Conservation (phyloP, 2,329 filamentous ascomycete species). For the Penicillium concentricum region DNA sequence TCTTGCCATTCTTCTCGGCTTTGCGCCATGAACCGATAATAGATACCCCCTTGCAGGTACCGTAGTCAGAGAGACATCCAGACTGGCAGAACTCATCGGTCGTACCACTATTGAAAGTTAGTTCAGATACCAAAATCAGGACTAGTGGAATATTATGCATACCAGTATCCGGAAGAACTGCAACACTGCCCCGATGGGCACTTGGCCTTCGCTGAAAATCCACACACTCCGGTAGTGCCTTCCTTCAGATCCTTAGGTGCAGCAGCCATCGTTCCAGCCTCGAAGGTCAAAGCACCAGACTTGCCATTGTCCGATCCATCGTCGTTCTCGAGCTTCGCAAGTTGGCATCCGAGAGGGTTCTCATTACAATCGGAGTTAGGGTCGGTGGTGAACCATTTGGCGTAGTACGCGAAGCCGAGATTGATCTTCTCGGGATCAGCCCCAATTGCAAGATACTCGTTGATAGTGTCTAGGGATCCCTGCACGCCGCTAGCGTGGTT, state of each 20-base stretch:
- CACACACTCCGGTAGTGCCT: constrained; percentile 35
- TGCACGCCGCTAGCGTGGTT: constrained; percentile 65
- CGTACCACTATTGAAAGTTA: constrained; percentile 29
- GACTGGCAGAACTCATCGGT: constrained; percentile 32
- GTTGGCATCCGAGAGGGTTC: constrained; percentile 58
- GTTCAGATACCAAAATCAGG: constrained; percentile 9
- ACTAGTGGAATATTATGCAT: constrained; percentile 1
- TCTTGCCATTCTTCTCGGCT: constrained; percentile 54
- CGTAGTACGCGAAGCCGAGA: constrained; percentile 67
- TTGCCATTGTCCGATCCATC: constrained; percentile 60
- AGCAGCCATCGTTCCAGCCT: constrained; percentile 30
- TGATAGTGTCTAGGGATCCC: constrained; percentile 55
- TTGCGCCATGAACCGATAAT: constrained; percentile 58
- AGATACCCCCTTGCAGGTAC: constrained; percentile 47
- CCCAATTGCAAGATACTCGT: constrained; percentile 60
- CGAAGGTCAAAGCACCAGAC: constrained; percentile 53
- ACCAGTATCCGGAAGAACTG: constrained; percentile 40
- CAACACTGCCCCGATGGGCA: constrained; percentile 36
- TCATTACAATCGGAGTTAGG: constrained; percentile 47
- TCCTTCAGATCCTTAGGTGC: constrained; percentile 26
- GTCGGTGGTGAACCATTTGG: constrained; percentile 64
- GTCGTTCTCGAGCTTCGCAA: constrained; percentile 59
- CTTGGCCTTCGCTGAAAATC: constrained; percentile 26
- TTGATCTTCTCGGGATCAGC: constrained; percentile 58
- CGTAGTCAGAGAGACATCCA: constrained; percentile 41